A percentile compares a stretch with the other conserved stretches of the same genome.
Conservation (phyloP, 2,329 filamentous ascomycete genomes). For the Hypoxylon sp. region DNA sequence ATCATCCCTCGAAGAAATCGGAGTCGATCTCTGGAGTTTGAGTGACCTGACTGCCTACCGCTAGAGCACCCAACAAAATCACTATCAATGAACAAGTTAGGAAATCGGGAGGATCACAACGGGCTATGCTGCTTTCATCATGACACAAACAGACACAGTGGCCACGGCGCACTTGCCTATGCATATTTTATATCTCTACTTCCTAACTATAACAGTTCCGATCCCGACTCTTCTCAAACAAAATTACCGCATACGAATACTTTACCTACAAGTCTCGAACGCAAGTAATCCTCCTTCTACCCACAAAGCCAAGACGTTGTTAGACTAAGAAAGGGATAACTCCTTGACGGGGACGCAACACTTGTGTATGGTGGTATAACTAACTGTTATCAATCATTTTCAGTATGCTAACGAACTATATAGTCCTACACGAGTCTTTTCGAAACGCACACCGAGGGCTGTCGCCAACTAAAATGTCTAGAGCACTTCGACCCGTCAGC, state of each 20-base stretch:
- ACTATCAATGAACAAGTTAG: background rate
- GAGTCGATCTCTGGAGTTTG: slow-evolving; percentile 3
- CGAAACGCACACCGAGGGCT: background rate
- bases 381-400: background rate
- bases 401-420: background rate
- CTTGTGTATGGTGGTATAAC: background rate
- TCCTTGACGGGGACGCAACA: background rate
- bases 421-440: background rate
- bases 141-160: background rate
- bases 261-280: background rate
- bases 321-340: background rate
- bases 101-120: background rate
- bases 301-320: background rate
- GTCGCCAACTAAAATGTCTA: slow-evolving; percentile 3
- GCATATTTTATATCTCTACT: background rate
- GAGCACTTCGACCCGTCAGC: background rate
- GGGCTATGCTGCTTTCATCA: background rate
- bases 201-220: background rate
- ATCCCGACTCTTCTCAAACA: background rate
- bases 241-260: background rate
- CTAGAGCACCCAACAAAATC: background rate
- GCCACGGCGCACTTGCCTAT: background rate
- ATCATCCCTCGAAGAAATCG: slow-evolving; percentile 1
- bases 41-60: too few relatives aligned
- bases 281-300: background rate